Percentiles rank a stretch among this genome's conserved stretches.
These are phyloP conservation scores for Alternaria atra DNA, from an alignment of 2,329 filamentous ascomycete genomes.

Conservation along the genomic window DNA sequence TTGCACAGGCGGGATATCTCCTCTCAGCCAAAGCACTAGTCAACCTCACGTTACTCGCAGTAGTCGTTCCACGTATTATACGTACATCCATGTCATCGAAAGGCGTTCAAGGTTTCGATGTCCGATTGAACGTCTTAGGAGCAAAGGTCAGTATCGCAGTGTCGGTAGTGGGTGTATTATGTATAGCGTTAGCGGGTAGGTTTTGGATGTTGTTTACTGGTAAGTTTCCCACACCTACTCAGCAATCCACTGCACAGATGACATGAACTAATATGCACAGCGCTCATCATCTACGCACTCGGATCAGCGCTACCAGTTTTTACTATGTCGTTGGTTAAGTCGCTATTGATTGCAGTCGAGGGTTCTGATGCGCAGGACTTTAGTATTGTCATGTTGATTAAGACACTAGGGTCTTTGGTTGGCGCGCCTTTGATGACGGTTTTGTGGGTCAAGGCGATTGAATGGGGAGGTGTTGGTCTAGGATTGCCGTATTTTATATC, in stretches of 20 bases:
- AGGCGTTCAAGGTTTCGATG: conserved; percentile 36
- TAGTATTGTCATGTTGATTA: conserved; percentile 50
- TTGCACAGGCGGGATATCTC: conserved; percentile 50
- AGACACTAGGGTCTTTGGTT: conserved; percentile 47
- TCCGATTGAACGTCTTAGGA: conserved; percentile 43
- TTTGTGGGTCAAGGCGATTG: conserved; percentile 49
- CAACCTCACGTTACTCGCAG: conserved; percentile 46
- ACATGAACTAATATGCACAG: conserved; percentile 23
- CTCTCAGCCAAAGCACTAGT: conserved; percentile 50
- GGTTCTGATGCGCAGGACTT: conserved; percentile 46
- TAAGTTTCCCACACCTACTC: conserved; percentile 17
- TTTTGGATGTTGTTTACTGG: conserved; percentile 46
- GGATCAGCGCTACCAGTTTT: conserved; percentile 52
- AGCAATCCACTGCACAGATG: not conserved
- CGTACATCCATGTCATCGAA: conserved; percentile 35
- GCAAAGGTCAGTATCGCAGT: conserved; percentile 44
- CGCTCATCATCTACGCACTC: conserved; percentile 49
- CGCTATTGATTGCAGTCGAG: conserved; percentile 39
- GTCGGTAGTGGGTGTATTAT: conserved; percentile 47
- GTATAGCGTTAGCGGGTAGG: conserved; percentile 41
- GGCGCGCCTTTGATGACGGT: conserved; percentile 50
- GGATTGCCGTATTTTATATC: conserved; percentile 50
- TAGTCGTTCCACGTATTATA: conserved; percentile 47
- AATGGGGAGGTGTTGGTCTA: conserved; percentile 40
- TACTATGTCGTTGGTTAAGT: conserved; percentile 50